Conservation (phyloP, 495 filamentous ascomycete genomes). For the Bryoglossum gracile region DNA sequence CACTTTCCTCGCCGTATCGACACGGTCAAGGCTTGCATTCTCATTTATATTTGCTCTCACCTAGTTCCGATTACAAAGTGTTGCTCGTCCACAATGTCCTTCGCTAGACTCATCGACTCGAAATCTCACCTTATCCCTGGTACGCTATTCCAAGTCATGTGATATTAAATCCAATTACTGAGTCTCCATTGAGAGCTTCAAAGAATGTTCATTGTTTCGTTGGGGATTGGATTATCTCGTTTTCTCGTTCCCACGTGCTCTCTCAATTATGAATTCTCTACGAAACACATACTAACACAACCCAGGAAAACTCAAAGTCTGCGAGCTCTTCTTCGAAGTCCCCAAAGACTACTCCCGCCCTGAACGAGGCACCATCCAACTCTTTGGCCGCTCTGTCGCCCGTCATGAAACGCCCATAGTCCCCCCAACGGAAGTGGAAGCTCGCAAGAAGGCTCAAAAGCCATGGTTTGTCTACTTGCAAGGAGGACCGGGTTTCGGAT, state of each 20-base stretch:
- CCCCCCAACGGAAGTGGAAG: slow-evolving; percentile 25
- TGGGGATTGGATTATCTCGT: too few species aligned
- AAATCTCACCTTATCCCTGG: slow-evolving; percentile 22
- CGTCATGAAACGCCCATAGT: slow-evolving; percentile 56
- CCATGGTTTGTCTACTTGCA: slow-evolving; percentile 57
- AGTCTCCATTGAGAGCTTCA: background rate
- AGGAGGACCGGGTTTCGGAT: slow-evolving; percentile 75
- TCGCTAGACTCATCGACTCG: slow-evolving; percentile 17
- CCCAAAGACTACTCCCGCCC: slow-evolving; percentile 68
- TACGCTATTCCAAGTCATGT: slow-evolving; percentile 5
- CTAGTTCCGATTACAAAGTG: too few species aligned
- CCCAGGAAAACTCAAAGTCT: slow-evolving; percentile 67
- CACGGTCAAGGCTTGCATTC: too few species aligned
- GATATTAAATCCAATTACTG: background rate
- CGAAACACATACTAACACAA: too few species aligned
- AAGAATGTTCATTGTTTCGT: background rate
- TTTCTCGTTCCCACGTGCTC: background rate
- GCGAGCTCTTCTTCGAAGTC: slow-evolving; percentile 80
- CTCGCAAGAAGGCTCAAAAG: slow-evolving; percentile 37
- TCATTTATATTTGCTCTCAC: too few species aligned
- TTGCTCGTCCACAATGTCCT: slow-evolving; percentile 19
- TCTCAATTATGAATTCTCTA: background rate
- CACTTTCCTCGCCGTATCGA: too few species aligned
- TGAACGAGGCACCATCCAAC: slow-evolving; percentile 48
- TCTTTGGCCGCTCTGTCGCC: slow-evolving; percentile 69